Conservation (phyloP, 257 asterid genomes). For the Anisodus acutangulus region DNA sequence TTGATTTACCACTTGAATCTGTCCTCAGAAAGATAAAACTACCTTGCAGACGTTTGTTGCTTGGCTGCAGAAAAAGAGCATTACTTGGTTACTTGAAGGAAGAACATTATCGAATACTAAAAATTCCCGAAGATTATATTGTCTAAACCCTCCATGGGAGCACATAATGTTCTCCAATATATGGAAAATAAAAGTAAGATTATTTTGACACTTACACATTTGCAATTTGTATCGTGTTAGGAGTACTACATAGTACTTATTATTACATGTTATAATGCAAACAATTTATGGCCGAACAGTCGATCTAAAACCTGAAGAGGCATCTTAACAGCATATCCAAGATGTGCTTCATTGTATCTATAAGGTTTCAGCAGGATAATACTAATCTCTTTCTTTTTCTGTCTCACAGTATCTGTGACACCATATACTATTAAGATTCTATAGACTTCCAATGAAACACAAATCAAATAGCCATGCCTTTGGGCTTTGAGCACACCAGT, state of each 20-base stretch:
- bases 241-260: background rate
- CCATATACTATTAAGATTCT: background rate
- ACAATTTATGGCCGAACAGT: background rate
- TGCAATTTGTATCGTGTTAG: background rate
- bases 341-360: background rate
- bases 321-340: background rate
- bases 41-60: background rate
- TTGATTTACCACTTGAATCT: background rate
- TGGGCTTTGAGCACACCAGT: background rate
- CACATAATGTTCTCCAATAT: background rate
- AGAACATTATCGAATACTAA: background rate
- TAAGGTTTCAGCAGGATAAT: background rate
- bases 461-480: background rate
- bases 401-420: background rate
- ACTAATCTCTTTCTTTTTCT: background rate
- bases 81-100: conserved; percentile 4
- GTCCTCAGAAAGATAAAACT: background rate
- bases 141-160: background rate
- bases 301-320: background rate
- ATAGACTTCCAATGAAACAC: background rate
- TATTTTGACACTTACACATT: background rate
- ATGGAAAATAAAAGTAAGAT: background rate
- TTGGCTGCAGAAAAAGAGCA: background rate
- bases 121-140: background rate
- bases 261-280: background rate